These are phyloP conservation scores for Fusarium azukiicola DNA, from an alignment of 2,329 filamentous ascomycete species.

Conservation along the genomic window DNA sequence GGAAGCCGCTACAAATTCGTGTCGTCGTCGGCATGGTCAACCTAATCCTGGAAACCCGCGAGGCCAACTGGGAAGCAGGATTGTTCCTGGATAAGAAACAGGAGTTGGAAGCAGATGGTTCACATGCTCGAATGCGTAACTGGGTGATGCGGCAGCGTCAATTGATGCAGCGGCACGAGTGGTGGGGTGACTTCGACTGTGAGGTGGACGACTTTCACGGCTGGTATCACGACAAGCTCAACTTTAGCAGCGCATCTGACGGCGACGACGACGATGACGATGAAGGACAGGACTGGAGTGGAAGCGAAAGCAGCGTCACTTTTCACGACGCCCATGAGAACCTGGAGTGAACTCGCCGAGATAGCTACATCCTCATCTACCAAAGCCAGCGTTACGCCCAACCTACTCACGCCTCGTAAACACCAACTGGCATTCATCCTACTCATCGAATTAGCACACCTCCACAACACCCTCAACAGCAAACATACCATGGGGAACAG, in stretches of 20 bases:
- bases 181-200: not conserved
- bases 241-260: not conserved
- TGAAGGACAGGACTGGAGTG: not conserved
- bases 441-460: not conserved
- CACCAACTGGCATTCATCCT: conserved; percentile 8
- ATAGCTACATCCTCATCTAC: too few relatives aligned
- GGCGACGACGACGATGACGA: not conserved
- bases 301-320: not conserved
- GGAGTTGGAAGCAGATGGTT: not conserved
- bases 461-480: too few relatives aligned
- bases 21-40: not conserved
- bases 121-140: not conserved
- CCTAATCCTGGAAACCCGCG: not conserved
- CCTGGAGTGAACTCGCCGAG: not conserved
- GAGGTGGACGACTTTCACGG: not conserved
- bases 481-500: conserved; percentile 70
- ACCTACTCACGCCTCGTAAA: not conserved
- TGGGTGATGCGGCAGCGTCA: not conserved
- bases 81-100: not conserved
- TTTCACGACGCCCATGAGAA: not conserved
- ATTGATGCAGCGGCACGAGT: not conserved
- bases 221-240: not conserved
- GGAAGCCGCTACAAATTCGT: not conserved
- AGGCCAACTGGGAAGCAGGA: not conserved
- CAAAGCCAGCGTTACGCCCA: too few relatives aligned